These are phyloP conservation scores for Cenchrus purpureus DNA, from an alignment of 176 grass and related monocot genomes.

Conservation along the genomic window DNA sequence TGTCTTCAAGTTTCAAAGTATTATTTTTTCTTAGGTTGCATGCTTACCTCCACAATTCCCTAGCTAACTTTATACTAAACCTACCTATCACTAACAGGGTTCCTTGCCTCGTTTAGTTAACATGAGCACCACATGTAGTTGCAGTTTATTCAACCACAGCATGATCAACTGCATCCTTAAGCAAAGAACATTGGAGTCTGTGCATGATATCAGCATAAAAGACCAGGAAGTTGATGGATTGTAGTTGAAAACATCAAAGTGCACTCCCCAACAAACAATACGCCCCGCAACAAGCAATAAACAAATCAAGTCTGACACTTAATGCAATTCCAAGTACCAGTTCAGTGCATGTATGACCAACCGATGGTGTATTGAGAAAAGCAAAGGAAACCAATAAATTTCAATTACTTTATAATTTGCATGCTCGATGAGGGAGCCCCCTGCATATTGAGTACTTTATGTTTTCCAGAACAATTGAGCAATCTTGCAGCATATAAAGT, in stretches of 20 bases:
- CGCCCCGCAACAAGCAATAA: neutral
- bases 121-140: neutral
- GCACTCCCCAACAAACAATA: neutral
- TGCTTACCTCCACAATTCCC: neutral
- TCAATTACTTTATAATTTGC: neutral
- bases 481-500: neutral
- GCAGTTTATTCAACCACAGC: too few relatives aligned
- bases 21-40: neutral
- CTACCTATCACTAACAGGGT: neutral
- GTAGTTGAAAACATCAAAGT: neutral
- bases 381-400: neutral
- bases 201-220: neutral
- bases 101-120: neutral
- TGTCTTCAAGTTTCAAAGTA: neutral
- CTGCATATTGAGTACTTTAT: neutral
- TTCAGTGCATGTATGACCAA: neutral
- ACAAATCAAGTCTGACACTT: neutral
- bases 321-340: neutral
- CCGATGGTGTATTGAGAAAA: neutral
- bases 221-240: neutral
- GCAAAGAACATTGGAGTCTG: too few relatives aligned
- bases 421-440: neutral
- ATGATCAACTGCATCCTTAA: too few relatives aligned
- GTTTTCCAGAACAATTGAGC: neutral
- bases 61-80: neutral